phyloP scores from a whole-genome alignment of 176 grass and related monocot genomes.

The Triticum urartu region DNA sequence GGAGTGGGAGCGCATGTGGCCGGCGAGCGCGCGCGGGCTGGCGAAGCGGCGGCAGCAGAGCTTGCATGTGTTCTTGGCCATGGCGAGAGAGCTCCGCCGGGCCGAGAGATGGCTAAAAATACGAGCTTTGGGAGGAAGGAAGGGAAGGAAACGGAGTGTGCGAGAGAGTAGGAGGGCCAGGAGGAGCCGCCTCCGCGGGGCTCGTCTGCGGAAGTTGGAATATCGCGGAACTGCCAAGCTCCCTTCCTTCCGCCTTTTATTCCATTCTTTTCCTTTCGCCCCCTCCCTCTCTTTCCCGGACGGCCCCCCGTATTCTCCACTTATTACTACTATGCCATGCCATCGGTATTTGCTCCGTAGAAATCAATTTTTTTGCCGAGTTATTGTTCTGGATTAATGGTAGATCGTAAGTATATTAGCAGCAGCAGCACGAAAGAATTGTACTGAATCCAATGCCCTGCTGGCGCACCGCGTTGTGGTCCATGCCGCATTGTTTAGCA shows the following conservation, averaged over 20 bases:
- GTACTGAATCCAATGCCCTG: not conserved
- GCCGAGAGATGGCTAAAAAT: constrained; percentile 22
- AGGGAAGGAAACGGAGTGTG: constrained; percentile 18
- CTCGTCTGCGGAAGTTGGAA: constrained; percentile 31
- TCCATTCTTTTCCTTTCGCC: not conserved
- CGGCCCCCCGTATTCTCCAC: constrained; percentile 10
- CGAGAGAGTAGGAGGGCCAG: not conserved
- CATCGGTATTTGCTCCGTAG: not conserved
- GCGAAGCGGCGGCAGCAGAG: constrained; percentile 77
- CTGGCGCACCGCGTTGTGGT: not conserved
- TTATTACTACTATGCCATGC: constrained; percentile 5
- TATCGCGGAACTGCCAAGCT: constrained; percentile 50
- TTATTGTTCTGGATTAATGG: not conserved
- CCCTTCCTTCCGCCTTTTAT: constrained; percentile 33
- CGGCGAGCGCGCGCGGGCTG: constrained; percentile 54
- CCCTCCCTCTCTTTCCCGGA: not conserved
- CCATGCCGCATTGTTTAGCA: not conserved
- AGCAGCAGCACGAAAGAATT: not conserved
- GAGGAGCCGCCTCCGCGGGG: constrained; percentile 27
- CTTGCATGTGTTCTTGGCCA: constrained; percentile 70
- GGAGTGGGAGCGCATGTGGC: constrained; percentile 82
- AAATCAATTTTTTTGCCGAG: not conserved
- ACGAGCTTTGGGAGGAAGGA: constrained; percentile 29
- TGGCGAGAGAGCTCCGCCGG: constrained; percentile 27
- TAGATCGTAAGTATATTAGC: not conserved